phyloP scores from a whole-genome alignment of 768 basidiomycete genomes.

The Lentinus tigrinus region DNA sequence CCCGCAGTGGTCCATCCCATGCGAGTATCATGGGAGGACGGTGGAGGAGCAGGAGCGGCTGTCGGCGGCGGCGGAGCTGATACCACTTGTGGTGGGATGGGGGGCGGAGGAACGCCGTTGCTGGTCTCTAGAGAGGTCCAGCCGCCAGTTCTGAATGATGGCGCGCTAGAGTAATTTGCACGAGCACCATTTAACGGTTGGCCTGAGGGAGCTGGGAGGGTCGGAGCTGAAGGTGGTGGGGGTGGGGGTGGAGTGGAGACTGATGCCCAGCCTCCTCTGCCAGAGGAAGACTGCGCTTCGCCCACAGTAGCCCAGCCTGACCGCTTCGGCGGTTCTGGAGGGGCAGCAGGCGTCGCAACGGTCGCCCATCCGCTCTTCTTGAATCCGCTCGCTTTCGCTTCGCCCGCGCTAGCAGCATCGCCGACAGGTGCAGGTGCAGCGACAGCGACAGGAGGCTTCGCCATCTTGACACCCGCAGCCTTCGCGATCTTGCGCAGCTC shows the following conservation, averaged over 20 bases:
- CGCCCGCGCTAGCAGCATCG: slow-evolving; percentile 20
- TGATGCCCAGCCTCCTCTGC: slow-evolving; percentile 18
- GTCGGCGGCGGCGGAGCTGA: not conserved
- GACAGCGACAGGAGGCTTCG: slow-evolving; percentile 29
- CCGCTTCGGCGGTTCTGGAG: slow-evolving; percentile 31
- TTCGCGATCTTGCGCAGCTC: slow-evolving; percentile 82
- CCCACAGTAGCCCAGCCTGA: slow-evolving; percentile 52
- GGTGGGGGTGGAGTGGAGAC: slow-evolving; percentile 14
- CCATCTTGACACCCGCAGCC: slow-evolving; percentile 75
- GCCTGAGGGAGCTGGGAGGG: not conserved
- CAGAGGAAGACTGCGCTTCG: not conserved
- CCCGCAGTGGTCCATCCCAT: not conserved
- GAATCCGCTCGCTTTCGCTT: not conserved
- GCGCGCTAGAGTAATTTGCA: slow-evolving; percentile 30
- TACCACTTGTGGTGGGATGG: not conserved
- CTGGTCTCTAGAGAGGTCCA: slow-evolving; percentile 66
- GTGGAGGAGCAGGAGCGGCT: not conserved
- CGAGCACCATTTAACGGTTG: not conserved
- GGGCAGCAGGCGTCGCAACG: slow-evolving; percentile 24
- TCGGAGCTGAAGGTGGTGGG: slow-evolving; percentile 1
- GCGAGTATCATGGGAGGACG: not conserved
- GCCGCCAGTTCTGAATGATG: slow-evolving; percentile 59
- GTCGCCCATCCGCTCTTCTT: not conserved
- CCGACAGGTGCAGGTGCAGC: not conserved
- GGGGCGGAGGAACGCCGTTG: slow-evolving; percentile 14